Percentiles rank a stretch among this genome's conserved stretches.
Conservation (phyloP, 2,329 filamentous ascomycete species). For the Monilinia fructigena region DNA sequence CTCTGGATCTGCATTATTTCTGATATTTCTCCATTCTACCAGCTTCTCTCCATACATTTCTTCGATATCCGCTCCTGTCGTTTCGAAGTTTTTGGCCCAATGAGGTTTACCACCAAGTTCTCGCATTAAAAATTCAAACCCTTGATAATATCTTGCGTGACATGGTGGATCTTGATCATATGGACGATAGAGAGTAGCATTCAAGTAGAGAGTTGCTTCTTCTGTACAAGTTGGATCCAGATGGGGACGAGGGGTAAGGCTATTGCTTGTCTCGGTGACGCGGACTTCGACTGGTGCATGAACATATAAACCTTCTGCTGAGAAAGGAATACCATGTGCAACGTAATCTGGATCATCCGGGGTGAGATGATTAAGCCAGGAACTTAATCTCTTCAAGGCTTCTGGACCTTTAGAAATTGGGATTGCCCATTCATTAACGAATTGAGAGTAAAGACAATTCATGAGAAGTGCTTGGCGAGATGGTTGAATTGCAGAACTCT, state of each 20-base stretch:
- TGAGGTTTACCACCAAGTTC: conserved; percentile 80
- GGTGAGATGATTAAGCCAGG: conserved; percentile 71
- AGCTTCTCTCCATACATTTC: conserved; percentile 69
- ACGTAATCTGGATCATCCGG: conserved; percentile 65
- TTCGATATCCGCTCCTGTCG: conserved; percentile 59
- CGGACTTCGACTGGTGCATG: conserved; percentile 93
- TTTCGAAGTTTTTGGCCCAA: conserved; percentile 89
- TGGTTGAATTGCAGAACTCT: conserved; percentile 74
- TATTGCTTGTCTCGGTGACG: conserved; percentile 65
- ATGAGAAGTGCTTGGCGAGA: conserved; percentile 80
- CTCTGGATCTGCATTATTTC: conserved; percentile 70
- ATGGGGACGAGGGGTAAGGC: conserved; percentile 52
- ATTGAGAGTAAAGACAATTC: conserved; percentile 98
- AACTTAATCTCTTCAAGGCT: conserved; percentile 75
- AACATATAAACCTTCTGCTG: conserved; percentile 74
- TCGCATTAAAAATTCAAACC: conserved; percentile 87
- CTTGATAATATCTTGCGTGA: conserved; percentile 75
- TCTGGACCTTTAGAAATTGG: conserved; percentile 84
- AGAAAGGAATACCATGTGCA: conserved; percentile 72
- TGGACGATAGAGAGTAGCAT: conserved; percentile 84
- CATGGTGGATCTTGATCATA: conserved; percentile 78
- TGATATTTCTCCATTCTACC: conserved; percentile 63
- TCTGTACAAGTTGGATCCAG: conserved; percentile 70
- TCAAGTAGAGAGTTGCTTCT: conserved; percentile 80
- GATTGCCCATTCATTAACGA: conserved; percentile 97